Evolutionary conservation across 768 basidiomycete genomes (phyloP).

Genomic region (Lactarius sanguifluus): DNA sequence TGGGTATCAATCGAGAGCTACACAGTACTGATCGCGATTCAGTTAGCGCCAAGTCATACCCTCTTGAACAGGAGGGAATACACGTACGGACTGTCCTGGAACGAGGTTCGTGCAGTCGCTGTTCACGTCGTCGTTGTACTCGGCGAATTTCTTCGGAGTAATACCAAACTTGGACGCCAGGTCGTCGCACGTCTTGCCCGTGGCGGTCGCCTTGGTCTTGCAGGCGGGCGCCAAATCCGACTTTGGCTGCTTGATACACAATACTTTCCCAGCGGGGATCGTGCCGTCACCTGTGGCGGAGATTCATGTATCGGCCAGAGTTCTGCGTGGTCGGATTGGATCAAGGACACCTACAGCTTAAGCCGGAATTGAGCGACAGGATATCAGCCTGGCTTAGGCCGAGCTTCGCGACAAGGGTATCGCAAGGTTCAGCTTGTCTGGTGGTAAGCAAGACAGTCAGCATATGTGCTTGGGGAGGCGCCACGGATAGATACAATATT

Average conservation of each 20-base stretch:
- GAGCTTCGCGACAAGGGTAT: not conserved
- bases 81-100: constrained; percentile 12
- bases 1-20: constrained; percentile 9
- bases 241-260: not conserved
- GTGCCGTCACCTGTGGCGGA: not conserved
- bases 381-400: not conserved
- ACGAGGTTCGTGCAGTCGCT: constrained; percentile 13
- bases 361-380: constrained; percentile 5
- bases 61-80: no score
- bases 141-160: not conserved
- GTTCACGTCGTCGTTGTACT: constrained; percentile 21
- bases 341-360: constrained; percentile 5
- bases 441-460: not conserved
- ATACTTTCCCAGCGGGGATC: not conserved
- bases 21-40: constrained; percentile 16
- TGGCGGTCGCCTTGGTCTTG: constrained; percentile 21
- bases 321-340: not conserved
- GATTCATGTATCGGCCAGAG: not conserved
- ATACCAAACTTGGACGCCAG: constrained; percentile 6
- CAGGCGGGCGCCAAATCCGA: not conserved
- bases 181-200: not conserved
- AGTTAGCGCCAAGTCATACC: not conserved
- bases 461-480: not conserved
- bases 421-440: constrained; percentile 8
- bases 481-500: not conserved